phyloP scores from a whole-genome alignment of 352 stramenopile species.

The Phytophthora lateralis region DNA sequence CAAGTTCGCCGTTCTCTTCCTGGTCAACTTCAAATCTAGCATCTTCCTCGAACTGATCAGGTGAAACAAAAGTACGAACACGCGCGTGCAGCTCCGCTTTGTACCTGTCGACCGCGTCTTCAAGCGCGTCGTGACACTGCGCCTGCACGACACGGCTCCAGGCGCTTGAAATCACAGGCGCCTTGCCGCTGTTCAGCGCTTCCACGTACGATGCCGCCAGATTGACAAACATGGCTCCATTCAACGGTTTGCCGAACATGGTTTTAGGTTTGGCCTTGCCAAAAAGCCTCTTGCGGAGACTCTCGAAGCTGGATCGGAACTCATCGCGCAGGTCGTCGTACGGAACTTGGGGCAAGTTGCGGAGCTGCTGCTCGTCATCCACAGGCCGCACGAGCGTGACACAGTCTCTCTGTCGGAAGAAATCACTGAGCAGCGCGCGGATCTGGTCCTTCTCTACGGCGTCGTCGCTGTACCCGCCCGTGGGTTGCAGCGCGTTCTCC shows the following conservation, averaged over 20 bases:
- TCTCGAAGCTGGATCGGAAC: slow-evolving; percentile 80
- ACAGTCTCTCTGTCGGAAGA: slow-evolving; percentile 89
- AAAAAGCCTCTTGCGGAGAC: slow-evolving; percentile 69
- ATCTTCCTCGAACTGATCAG: slow-evolving; percentile 66
- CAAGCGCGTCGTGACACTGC: slow-evolving; percentile 82
- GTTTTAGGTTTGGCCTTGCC: slow-evolving; percentile 85
- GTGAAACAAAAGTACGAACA: slow-evolving; percentile 55
- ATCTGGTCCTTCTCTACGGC: slow-evolving; percentile 84
- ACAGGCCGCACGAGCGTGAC: slow-evolving; percentile 90
- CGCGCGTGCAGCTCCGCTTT: slow-evolving; percentile 63
- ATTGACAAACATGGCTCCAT: slow-evolving; percentile 88
- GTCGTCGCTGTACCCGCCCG: slow-evolving; percentile 80
- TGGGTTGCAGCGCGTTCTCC: slow-evolving; percentile 85
- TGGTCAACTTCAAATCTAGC: slow-evolving; percentile 45
- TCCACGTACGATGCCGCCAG: slow-evolving; percentile 84
- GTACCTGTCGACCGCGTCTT: slow-evolving; percentile 81
- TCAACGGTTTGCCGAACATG: slow-evolving; percentile 84
- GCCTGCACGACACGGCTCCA: slow-evolving; percentile 90
- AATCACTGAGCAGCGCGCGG: slow-evolving; percentile 71
- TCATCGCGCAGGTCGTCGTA: slow-evolving; percentile 82
- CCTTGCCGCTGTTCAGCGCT: slow-evolving; percentile 88
- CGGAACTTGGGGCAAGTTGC: slow-evolving; percentile 66
- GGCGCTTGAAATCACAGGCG: slow-evolving; percentile 87
- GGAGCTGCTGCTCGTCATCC: slow-evolving; percentile 84
- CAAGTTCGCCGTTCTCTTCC: slow-evolving; percentile 29